Base-by-base conservation (phyloP, 1,284 basidiomycete species). In the Pterulicium gracile region DNA sequence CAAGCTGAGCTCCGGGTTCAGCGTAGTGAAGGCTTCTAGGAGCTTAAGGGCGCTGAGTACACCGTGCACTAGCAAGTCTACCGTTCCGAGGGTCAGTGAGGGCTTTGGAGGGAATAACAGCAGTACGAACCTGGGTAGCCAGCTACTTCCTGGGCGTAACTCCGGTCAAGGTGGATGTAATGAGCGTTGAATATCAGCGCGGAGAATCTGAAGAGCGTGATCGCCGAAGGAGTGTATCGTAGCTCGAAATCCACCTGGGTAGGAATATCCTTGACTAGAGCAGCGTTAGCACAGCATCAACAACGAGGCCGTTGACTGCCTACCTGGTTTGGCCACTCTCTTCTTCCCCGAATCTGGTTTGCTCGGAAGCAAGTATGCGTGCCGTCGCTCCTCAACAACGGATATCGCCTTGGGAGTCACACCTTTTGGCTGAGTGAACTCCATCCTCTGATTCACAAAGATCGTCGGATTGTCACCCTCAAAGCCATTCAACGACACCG, bases 151-250 rank as follows among this genome's bases (percentile, higher is more conserved):
- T 72, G 73, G 12, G 84, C 75, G 57, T 81, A 88, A 20, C 79
- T 75, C 51, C 75, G 75, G 63, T 88, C 81, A 10, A 86, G 67
- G 58, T 88, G 84, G 52, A 88, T 83, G 49, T 76, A 68, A 54
- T 88, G 83, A 5, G 75, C 79, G 52, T 88, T 86, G 64, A 86
- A 89, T 49, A 81, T 91, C 24, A 91, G 66, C 13, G 88, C 86
- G 7, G 86, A 89, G 65, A 85, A 92, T 7, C 87, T 79, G 67
- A 91, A 91, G 18, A 91, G 68, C 1, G 81, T 86, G 3, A 79
- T 79, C 24, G 77, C 61, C 17, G 73, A 78, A 7, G 88, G 87
- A 5, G 66, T 75, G 58, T 79, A 88, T 24, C 65, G 67, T 57
- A 84, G 78, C 2, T 71, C 70, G 56, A 84, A 81, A 49, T 80